Conservation (phyloP, 176 grass and related monocot genomes). For the Thinopyrum elongatum region DNA sequence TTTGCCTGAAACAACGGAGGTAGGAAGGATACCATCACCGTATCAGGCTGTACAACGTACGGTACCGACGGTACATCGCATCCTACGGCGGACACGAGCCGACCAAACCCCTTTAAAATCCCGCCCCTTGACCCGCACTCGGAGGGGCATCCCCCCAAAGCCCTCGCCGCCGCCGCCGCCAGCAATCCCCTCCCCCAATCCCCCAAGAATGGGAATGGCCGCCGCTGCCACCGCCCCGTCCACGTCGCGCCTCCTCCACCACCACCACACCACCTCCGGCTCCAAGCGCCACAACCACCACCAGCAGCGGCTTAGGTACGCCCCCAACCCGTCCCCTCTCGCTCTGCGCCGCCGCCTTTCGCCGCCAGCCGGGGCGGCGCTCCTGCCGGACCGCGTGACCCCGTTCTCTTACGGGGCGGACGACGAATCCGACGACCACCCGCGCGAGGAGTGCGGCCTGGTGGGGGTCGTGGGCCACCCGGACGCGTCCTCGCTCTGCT, state of each 20-base stretch:
- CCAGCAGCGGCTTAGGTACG: neutral
- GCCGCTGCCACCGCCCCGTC: slow-evolving; percentile 2
- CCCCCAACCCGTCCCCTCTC: neutral
- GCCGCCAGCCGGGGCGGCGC: neutral
- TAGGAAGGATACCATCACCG: neutral
- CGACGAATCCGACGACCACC: slow-evolving; percentile 46
- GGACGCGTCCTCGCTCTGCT: slow-evolving; percentile 59
- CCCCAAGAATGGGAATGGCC: slow-evolving; percentile 6
- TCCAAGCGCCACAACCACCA: neutral
- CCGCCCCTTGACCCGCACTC: slow-evolving; percentile 16
- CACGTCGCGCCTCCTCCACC: slow-evolving; percentile 10
- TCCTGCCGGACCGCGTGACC: slow-evolving; percentile 28
- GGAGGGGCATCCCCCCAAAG: neutral
- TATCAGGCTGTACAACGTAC: neutral
- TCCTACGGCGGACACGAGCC: slow-evolving; percentile 20
- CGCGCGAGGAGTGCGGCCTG: slow-evolving; percentile 78
- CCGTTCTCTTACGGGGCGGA: slow-evolving; percentile 19
- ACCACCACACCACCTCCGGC: neutral
- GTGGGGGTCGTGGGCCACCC: slow-evolving; percentile 62
- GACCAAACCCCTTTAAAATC: slow-evolving; percentile 41
- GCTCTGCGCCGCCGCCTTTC: slow-evolving; percentile 12
- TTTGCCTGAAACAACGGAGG: neutral
- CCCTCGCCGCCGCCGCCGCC: neutral
- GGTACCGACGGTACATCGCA: slow-evolving; percentile 10
- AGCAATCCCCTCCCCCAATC: neutral